A percentile compares a stretch with the other conserved stretches of the same genome.
Conservation (phyloP, 805 yeast species). For the Yamadazyma olivae region DNA sequence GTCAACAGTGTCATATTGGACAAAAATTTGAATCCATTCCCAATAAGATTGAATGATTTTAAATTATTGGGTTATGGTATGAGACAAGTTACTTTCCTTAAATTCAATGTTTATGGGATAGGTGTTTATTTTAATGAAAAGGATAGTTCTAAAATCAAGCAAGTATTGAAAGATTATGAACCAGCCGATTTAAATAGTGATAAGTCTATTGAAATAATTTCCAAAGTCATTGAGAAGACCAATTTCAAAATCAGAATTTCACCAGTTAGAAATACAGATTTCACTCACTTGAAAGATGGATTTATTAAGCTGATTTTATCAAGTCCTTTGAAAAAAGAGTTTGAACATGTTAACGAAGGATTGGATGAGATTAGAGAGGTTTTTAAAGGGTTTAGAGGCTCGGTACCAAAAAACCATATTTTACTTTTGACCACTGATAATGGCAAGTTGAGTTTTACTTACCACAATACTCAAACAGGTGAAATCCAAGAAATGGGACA, state of each 20-base stretch:
- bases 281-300: conserved; percentile 86
- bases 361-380: conserved; percentile 61
- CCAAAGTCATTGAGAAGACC: conserved; percentile 57
- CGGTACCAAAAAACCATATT: conserved; percentile 73
- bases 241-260: conserved; percentile 71
- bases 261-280: conserved; percentile 90
- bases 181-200: conserved; percentile 40
- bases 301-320: conserved; percentile 76
- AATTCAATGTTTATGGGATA: conserved; percentile 80
- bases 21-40: conserved; percentile 49
- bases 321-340: conserved; percentile 49
- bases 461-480: conserved; percentile 25
- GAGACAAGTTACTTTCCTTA: conserved; percentile 77
- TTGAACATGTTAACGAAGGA: conserved; percentile 50
- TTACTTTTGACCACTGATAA: conserved; percentile 50
- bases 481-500: conserved; percentile 46
- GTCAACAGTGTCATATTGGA: conserved; percentile 32
- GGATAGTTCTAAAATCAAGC: conserved; percentile 40
- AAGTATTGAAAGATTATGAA: conserved; percentile 34
- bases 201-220: conserved; percentile 51
- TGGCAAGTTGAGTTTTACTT: conserved; percentile 24
- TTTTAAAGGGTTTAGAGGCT: conserved; percentile 58
- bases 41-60: conserved; percentile 35
- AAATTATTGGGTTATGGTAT: conserved; percentile 75
- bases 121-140: conserved; percentile 74